Conservation (phyloP, 768 basidiomycete species). For the Rhizopogon vulgaris region DNA sequence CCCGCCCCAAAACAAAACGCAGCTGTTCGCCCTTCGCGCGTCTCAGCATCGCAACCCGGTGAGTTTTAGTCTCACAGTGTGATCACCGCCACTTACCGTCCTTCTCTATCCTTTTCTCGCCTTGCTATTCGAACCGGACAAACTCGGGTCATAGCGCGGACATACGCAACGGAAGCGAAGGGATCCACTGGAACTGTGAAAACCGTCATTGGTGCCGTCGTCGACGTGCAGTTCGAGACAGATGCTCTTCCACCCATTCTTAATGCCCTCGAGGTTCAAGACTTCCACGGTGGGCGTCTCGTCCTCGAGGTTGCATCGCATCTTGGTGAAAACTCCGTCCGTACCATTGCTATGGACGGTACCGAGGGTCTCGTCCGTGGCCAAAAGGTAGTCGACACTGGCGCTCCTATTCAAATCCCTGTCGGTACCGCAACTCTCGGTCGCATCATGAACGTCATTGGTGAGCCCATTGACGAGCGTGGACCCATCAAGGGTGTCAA, state of each 20-base stretch:
- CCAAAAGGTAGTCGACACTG: conserved; percentile 94
- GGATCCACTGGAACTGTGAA: conserved; percentile 74
- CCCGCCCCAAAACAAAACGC: conserved; percentile 39
- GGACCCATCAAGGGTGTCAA: conserved; percentile 97
- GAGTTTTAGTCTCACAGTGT: conserved; percentile 16
- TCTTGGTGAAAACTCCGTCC: conserved; percentile 97
- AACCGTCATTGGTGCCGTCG: conserved; percentile 99
- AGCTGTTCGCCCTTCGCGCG: conserved; percentile 42
- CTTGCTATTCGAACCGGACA: neutral
- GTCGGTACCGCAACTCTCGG: conserved; percentile 93
- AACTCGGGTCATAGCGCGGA: conserved; percentile 47
- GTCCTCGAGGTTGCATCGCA: conserved; percentile 99
- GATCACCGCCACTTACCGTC: neutral
- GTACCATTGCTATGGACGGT: conserved; percentile 99
- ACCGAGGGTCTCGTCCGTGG: conserved; percentile 99
- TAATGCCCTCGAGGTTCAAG: conserved; percentile 97
- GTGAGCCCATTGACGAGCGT: conserved; percentile 99
- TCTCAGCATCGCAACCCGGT: conserved; percentile 50
- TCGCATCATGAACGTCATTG: conserved; percentile 99
- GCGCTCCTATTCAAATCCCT: conserved; percentile 93
- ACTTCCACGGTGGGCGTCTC: conserved; percentile 90
- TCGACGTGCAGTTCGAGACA: conserved; percentile 97
- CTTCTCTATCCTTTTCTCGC: neutral
- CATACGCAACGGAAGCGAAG: conserved; percentile 90
- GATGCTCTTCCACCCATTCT: conserved; percentile 91